Evolutionary conservation across 1,284 basidiomycete genomes (phyloP).

Genomic region (Pseudozyma pruni): DNA sequence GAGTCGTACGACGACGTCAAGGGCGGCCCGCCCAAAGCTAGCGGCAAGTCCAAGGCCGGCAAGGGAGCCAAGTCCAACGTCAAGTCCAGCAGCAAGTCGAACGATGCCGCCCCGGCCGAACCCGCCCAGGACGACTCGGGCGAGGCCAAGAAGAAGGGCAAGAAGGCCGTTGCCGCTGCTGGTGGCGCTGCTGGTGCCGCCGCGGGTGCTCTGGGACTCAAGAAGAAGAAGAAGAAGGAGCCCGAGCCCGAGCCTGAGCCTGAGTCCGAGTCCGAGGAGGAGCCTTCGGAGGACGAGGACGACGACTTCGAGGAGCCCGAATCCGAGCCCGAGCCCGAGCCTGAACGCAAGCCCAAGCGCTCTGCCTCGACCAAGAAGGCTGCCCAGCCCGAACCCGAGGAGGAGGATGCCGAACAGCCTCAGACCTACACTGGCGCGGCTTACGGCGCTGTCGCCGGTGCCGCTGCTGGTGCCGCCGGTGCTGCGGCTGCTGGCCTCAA

Average conservation of each 20-base stretch:
- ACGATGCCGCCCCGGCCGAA: slow-evolving; percentile 16
- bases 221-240: too few relatives aligned
- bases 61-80: slow-evolving; percentile 1
- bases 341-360: too few relatives aligned
- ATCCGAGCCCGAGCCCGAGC: too few relatives aligned
- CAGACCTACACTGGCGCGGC: slow-evolving; percentile 52
- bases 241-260: too few relatives aligned
- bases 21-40: slow-evolving; percentile 1
- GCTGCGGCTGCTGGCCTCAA: slow-evolving; percentile 51
- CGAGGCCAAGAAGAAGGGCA: slow-evolving; percentile 38
- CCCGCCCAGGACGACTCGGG: slow-evolving; percentile 1
- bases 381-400: too few relatives aligned
- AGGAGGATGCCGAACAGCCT: not conserved
- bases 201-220: slow-evolving; percentile 19
- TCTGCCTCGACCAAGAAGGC: too few relatives aligned
- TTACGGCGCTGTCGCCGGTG: slow-evolving; percentile 27
- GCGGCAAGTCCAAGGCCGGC: slow-evolving; percentile 7
- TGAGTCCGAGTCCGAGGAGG: too few relatives aligned
- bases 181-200: slow-evolving; percentile 46
- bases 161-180: slow-evolving; percentile 36
- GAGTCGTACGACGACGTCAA: slow-evolving; percentile 39
- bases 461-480: slow-evolving; percentile 50
- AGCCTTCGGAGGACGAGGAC: too few relatives aligned
- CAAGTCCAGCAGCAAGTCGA: slow-evolving; percentile 4
- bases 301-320: too few relatives aligned